phyloP scores from a whole-genome alignment of 257 asterid species.

The Linaria vulgaris region DNA sequence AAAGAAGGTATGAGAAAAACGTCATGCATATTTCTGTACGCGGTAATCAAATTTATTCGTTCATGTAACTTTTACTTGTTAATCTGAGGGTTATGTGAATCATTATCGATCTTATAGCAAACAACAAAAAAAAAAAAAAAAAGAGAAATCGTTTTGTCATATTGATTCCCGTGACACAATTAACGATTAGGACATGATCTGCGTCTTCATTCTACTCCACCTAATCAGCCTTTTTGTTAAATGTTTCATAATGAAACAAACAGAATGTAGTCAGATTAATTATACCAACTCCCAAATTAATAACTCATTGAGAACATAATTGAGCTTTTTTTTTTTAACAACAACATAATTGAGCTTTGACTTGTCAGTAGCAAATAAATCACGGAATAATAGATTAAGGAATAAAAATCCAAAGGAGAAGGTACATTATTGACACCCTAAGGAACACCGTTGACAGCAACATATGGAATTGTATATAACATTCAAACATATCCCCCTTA shows the following conservation, averaged over 20 bases:
- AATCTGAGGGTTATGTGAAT: background rate
- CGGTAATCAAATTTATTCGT: background rate
- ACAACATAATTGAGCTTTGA: constrained; percentile 47
- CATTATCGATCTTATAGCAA: background rate
- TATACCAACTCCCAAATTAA: constrained; percentile 49
- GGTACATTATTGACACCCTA: constrained; percentile 57
- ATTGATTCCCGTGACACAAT: constrained; percentile 15
- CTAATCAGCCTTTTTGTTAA: constrained; percentile 36
- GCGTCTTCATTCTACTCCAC: constrained; percentile 23
- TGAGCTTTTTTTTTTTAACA: too few species aligned
- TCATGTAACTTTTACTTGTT: background rate
- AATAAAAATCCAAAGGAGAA: constrained; percentile 53
- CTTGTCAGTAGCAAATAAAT: constrained; percentile 32
- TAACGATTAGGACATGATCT: constrained; percentile 11
- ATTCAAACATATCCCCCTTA: too few species aligned
- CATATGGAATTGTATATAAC: background rate
- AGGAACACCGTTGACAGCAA: background rate
- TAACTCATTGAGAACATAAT: constrained; percentile 41
- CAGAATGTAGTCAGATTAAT: constrained; percentile 37
- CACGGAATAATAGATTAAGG: constrained; percentile 25
- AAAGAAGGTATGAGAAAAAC: too few species aligned
- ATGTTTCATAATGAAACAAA: constrained; percentile 46
- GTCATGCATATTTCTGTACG: too few species aligned
- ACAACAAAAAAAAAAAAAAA: too few species aligned
- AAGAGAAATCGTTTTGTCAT: too few species aligned